Evolutionary conservation across 495 filamentous ascomycete species (phyloP).

Genomic region (Lepraria neglecta): DNA sequence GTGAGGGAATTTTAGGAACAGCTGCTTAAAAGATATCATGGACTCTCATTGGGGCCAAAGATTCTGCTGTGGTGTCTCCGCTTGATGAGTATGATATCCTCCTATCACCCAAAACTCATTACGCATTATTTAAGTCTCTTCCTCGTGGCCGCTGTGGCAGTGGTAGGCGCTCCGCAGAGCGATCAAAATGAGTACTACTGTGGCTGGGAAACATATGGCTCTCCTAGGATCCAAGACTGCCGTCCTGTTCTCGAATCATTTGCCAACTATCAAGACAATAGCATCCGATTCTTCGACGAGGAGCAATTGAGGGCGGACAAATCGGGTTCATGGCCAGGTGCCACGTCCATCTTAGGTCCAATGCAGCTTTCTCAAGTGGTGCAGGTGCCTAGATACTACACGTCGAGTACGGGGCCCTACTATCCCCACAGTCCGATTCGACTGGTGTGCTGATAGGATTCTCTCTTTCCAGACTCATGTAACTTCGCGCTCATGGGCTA

Average conservation of each 20-base stretch:
- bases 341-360: not conserved
- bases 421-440: not conserved
- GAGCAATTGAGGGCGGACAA: constrained; percentile 12
- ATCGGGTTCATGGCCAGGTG: constrained; percentile 11
- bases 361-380: not conserved
- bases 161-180: not conserved
- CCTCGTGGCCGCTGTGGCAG: not conserved
- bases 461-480: constrained; percentile 4
- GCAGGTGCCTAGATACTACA: constrained; percentile 15
- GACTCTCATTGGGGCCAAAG: no score
- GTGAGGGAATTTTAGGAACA: no score
- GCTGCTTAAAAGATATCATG: no score
- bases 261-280: constrained; percentile 8
- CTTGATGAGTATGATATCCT: no score
- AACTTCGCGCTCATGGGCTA: constrained; percentile 15
- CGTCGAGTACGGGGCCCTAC: constrained; percentile 2
- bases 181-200: not conserved
- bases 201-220: constrained; percentile 14
- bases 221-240: constrained; percentile 6
- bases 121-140: not conserved
- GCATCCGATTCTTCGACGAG: constrained; percentile 9
- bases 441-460: not conserved
- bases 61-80: no score
- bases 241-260: constrained; percentile 14
- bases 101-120: not conserved